Evolutionary conservation across 176 grass and related monocot species (phyloP), one percentile per base, ranked within the genome.

Genomic region (Carex littledalei): DNA sequence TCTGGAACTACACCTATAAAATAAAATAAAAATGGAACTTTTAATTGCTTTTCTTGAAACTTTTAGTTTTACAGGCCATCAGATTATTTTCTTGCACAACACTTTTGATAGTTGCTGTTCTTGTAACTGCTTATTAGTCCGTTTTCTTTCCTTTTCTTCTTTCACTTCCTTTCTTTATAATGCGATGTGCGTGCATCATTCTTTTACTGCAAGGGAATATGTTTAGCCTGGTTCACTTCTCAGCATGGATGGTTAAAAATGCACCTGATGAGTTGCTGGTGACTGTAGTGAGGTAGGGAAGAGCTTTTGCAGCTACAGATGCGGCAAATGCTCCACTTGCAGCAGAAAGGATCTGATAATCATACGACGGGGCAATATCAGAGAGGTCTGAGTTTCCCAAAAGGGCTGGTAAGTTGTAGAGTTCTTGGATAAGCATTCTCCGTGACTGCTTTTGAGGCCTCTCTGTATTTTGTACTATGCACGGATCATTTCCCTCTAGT

Each of bases 261-360:
- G 68, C 18, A 64, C 73, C 10, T 21, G 37, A 59, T 34, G 79
- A 53, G n/a, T 65, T 72, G 41, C 43, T 84, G 21, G 39, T 61
- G 34, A 81, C 35, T 39, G 79, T 49, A 43, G 60, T 83, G 55
- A 64, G 68, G 43, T 84, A 79, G 18, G 82, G 59, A 52, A 90
- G 35, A 43, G 83, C 75, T 10, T 92, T 69, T 61, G 67, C 47
- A 45, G 65, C 87, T 43, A 83, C 71, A 83, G 87, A 88, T 77
- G 93, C 93, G 58, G 91, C 76, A 82, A 94, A 98, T 84, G 90
- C 91, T 13, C 96, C 96, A 88, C 87, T 98, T 83, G 91, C 89
- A 63, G 79, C 71, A 85, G 91, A 87, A 63, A 89, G 81, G 77
- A 55, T 90, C 60, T 82, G 61, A 55, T 55, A 60, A 45, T 88